Conservation (phyloP, 805 yeast species). For the Hanseniaspora guilliermondii region DNA sequence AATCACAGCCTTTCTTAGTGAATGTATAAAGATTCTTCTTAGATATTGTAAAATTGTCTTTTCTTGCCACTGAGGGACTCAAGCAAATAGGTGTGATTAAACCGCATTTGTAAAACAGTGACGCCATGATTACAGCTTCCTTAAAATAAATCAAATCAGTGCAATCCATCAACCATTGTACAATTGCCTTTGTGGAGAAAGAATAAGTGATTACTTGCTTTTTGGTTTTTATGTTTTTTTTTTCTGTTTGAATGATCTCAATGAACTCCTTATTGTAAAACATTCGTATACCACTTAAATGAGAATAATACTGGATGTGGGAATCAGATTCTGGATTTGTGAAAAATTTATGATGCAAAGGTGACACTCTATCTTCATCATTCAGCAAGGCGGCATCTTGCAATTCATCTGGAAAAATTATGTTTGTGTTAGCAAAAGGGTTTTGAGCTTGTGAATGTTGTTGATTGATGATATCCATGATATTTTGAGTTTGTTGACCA, state of each 20-base stretch:
- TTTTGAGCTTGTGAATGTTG: constrained; percentile 13
- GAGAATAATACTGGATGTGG: constrained; percentile 64
- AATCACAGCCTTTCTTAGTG: constrained; percentile 33
- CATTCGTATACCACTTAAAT: constrained; percentile 52
- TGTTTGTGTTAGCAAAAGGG: background rate
- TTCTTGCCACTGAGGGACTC: constrained; percentile 28
- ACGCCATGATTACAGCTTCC: constrained; percentile 45
- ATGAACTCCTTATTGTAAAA: constrained; percentile 33
- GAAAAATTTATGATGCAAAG: constrained; percentile 64
- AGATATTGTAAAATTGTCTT: constrained; percentile 25
- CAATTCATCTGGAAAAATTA: background rate
- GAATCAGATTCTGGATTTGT: constrained; percentile 84
- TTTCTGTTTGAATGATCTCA: background rate
- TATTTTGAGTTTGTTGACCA: background rate
- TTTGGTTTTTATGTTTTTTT: constrained; percentile 11
- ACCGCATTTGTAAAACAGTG: constrained; percentile 36
- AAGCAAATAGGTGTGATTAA: constrained; percentile 36
- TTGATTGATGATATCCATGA: background rate
- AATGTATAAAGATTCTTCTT: constrained; percentile 35
- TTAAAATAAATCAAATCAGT: constrained; percentile 49
- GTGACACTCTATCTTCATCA: constrained; percentile 33
- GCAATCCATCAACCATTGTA: constrained; percentile 87
- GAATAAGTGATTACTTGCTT: constrained; percentile 30
- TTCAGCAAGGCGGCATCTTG: constrained; percentile 12
- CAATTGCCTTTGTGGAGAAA: constrained; percentile 61